Evolutionary conservation across 164 flowering plant genomes (phyloP).

Genomic region (Platanus orientalis): DNA sequence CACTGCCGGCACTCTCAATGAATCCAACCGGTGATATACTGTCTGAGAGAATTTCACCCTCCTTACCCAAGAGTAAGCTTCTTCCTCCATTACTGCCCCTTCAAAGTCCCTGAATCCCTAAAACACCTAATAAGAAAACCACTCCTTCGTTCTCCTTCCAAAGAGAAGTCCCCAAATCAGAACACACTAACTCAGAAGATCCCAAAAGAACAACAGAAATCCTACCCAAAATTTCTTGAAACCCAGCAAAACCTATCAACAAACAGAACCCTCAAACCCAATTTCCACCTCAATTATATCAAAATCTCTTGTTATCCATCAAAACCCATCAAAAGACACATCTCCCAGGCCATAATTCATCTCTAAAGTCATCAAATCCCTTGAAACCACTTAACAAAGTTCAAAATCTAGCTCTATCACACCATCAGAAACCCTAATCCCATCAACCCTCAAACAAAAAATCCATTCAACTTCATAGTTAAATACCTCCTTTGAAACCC

Average conservation of each 20-base stretch:
- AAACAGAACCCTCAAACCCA: too few species aligned
- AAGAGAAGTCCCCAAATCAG: constrained; percentile 14
- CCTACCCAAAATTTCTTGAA: constrained; percentile 19
- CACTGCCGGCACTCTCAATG: constrained; percentile 33
- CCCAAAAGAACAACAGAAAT: constrained; percentile 6
- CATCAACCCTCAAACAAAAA: not conserved
- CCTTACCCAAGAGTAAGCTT: constrained; percentile 70
- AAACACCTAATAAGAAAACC: constrained; percentile 9
- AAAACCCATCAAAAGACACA: constrained; percentile 9
- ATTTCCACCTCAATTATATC: too few species aligned
- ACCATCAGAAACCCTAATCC: not conserved
- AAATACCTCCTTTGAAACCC: constrained; percentile 37
- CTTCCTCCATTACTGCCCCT: constrained; percentile 47
- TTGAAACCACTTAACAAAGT: not conserved
- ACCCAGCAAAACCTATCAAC: constrained; percentile 17
- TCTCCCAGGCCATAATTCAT: constrained; percentile 4
- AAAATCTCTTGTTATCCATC: too few species aligned
- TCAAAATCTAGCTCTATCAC: not conserved
- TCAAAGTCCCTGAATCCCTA: not conserved
- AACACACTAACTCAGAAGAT: too few species aligned
- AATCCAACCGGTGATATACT: constrained; percentile 54
- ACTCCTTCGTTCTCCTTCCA: constrained; percentile 12
- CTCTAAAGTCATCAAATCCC: not conserved
- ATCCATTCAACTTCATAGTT: constrained; percentile 34
- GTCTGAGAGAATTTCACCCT: constrained; percentile 81